Base-by-base conservation (phyloP, 352 stramenopile species). In the Pythium insidiosum region DNA sequence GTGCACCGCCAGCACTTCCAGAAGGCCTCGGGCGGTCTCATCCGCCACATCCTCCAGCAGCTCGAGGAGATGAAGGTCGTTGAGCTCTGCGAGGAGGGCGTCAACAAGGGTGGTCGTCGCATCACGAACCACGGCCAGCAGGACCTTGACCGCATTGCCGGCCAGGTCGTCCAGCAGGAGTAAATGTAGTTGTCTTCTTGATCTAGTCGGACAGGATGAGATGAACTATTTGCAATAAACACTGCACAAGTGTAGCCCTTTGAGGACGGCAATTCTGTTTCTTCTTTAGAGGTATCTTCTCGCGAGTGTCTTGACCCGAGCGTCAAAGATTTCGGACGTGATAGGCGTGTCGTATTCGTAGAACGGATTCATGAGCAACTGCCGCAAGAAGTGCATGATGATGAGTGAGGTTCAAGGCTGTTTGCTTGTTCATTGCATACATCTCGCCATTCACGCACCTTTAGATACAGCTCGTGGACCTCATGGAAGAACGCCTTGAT, bases 21-120 rank as follows among this genome's bases (percentile, higher is more conserved):
- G 70, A 86, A 96, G 74, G 95, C 95, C 12, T 94, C 84, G 56
- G 78, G 84, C 46, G 96, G 95, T 84, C 73, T 99, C 50, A 99
- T 99, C 73, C 90, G 96, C 51, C 92, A 96, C 65, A 97, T 99
- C 48, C 78, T 99, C 36, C 81, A 97, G 49, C 94, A 98, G 68
- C 78, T 99, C 23, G 92, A 99, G 75, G 89, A 97, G 63, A 98
- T 98, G 78, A 98, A 98, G 78, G 94, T 99, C 55, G 83, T 98
- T 23, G 95, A 99, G 63, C 97, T 97, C 73, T 90, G 84, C 56
- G 56, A 72, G 12, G 80, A 90, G 55, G 80, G 80, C 51, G 78
- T 90, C 26, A 94, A 94, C 63, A 96, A 96, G 61, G 94, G 94
- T 48, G 96, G 95, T 55, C 88, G 95, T 51, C 79, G 83, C 63